Base-by-base conservation (phyloP, 805 yeast genomes). In the Metschnikowia corniflorae region DNA sequence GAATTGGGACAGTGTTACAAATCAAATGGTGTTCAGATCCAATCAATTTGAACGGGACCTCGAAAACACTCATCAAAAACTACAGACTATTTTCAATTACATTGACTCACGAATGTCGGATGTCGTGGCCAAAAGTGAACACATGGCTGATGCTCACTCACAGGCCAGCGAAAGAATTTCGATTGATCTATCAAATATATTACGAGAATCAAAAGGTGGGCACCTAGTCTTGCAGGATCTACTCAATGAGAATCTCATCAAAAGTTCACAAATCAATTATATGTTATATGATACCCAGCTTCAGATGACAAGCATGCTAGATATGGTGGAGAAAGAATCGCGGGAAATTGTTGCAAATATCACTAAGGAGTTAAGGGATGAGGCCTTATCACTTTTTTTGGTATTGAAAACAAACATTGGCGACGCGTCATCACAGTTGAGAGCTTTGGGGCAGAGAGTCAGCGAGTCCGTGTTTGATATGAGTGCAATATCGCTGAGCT, bases 341-440 rank as follows among this genome's bases (percentile, higher is more conserved):
- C 40, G 33, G 2, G 26, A 16, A 3, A 37, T 37, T 6, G 16
- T 37, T 12, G 36, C 40, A 9, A 37, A 37, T 16, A 13, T 37
- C 7, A 32, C 40, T 3, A 25, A 26, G 13, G 40, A 37, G 22
- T 13, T 37, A 18, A 17, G 33, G 15, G 33, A 37, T 14, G 40
- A 37, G 20, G 40, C 40, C 4, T n/a, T 19, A 17, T n/a, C 40
- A 3, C 19, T 37, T n/a, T 37, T 37, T 22, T 26, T 37, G 6
- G 36, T 37, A 12, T 32, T 37, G 16, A 36, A 32, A 15, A 31
- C 33, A 9, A 24, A 29, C 7, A 32, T 37, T 16, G 36, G 32
- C 9, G 27, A 12, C 6, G 18, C 40, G 4, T 32, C 32, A 13
- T 16, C 33, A 4, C 36, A 37, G 18, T 29, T 37, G 29, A 17